Conservation (phyloP, 306 rosid genomes). For the Citrullus colocynthis region DNA sequence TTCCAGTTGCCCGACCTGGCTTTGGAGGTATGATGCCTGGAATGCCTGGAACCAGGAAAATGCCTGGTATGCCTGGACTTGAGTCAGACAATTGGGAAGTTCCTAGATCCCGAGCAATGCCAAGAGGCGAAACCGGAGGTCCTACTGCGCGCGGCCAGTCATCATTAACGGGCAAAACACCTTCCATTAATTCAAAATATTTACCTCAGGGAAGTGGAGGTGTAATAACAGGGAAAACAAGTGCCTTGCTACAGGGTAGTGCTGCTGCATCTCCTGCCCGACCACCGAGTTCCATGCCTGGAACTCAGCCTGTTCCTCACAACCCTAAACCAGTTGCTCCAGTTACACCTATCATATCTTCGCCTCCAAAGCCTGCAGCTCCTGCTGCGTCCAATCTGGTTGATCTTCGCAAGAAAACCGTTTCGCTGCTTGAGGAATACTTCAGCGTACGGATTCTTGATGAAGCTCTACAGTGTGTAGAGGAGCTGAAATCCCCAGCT, state of each 20-base stretch:
- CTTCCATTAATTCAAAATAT: conserved; percentile 19
- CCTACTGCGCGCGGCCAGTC: conserved; percentile 10
- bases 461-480: conserved; percentile 36
- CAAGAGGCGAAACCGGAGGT: conserved; percentile 12
- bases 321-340: conserved; percentile 9
- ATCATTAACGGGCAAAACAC: conserved; percentile 13
- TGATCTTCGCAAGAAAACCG: conserved; percentile 19
- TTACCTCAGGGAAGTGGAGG: conserved; percentile 33
- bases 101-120: conserved; percentile 15
- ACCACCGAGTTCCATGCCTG: not conserved
- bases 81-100: conserved; percentile 27
- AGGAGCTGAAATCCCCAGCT: conserved; percentile 25
- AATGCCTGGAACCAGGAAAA: conserved; percentile 22
- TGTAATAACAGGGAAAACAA: conserved; percentile 22
- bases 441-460: conserved; percentile 24
- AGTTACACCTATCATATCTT: not conserved
- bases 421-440: conserved; percentile 30
- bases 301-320: conserved; percentile 4
- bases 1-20: conserved; percentile 21
- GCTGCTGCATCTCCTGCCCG: conserved; percentile 11
- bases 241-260: conserved; percentile 24
- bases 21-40: conserved; percentile 26
- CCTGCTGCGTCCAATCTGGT: conserved; percentile 9
- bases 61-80: conserved; percentile 32
- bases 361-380: conserved; percentile 7